Evolutionary conservation across 1,139 yeast genomes (phyloP).

Genomic region (Magnusiomyces tetraspermus): DNA sequence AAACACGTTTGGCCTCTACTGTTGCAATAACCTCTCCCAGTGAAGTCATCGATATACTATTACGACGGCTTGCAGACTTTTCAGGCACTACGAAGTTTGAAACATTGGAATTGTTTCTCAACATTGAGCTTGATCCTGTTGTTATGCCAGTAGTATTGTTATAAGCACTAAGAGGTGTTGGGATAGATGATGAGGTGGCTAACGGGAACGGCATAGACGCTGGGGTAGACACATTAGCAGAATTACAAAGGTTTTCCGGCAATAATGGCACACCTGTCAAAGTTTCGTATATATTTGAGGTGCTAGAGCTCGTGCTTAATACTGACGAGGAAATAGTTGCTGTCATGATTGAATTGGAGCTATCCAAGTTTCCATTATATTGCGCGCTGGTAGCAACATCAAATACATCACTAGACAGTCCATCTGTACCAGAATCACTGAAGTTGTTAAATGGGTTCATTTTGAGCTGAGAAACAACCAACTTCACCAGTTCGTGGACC

Average conservation of each 20-base stretch:
- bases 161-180: background rate
- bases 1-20: slow-evolving; percentile 24
- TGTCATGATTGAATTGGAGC: slow-evolving; percentile 13
- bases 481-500: slow-evolving; percentile 25
- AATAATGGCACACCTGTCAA: background rate
- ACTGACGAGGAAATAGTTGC: slow-evolving; percentile 21
- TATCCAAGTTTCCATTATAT: background rate
- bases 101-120: too few species aligned
- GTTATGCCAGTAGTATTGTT: background rate
- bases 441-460: background rate
- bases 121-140: slow-evolving; percentile 3
- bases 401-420: background rate
- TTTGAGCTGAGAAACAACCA: slow-evolving; percentile 23
- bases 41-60: slow-evolving; percentile 19
- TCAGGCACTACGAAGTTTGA: background rate
- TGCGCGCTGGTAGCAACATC: background rate
- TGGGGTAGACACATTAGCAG: background rate
- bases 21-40: slow-evolving; percentile 25
- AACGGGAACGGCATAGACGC: background rate
- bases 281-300: background rate
- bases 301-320: background rate
- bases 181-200: background rate
- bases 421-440: background rate
- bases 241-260: background rate
- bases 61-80: slow-evolving; percentile 10